Conservation (phyloP, 768 basidiomycete genomes). For the Tricholomella constricta region DNA sequence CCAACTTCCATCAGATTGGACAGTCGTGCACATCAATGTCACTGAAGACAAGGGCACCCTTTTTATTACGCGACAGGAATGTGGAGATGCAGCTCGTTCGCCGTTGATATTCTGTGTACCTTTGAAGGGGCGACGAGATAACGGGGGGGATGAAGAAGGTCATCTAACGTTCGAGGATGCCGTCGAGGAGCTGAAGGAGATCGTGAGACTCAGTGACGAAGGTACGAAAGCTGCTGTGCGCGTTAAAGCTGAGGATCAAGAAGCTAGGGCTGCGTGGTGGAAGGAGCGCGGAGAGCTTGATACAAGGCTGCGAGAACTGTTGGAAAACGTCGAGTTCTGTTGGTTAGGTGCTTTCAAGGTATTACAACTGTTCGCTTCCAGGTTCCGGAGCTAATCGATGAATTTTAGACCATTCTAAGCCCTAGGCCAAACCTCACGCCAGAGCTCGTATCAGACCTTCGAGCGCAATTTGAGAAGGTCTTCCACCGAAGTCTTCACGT, state of each 20-base stretch:
- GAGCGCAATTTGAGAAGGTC: constrained; percentile 70
- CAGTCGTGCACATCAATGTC: constrained; percentile 78
- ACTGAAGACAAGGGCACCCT: constrained; percentile 83
- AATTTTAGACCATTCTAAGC: constrained; percentile 61
- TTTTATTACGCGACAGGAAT: constrained; percentile 79
- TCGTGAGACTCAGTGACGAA: constrained; percentile 78
- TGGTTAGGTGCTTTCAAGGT: constrained; percentile 99
- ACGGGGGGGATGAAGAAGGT: constrained; percentile 66
- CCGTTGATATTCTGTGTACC: constrained; percentile 90
- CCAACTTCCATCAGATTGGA: constrained; percentile 76
- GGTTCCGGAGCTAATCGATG: neutral
- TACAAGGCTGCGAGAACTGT: constrained; percentile 65
- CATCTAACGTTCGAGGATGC: constrained; percentile 79
- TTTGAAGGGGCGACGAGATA: constrained; percentile 78
- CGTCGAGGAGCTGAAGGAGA: constrained; percentile 70
- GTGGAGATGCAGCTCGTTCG: constrained; percentile 37
- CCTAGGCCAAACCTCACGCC: constrained; percentile 42
- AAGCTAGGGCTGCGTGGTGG: constrained; percentile 85
- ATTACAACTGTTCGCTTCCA: constrained; percentile 13
- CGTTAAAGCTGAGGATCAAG: constrained; percentile 66
- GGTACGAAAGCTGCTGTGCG: constrained; percentile 61
- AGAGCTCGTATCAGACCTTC: constrained; percentile 56
- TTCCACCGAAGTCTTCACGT: constrained; percentile 66
- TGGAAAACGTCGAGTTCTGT: constrained; percentile 89
- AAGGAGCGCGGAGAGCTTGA: constrained; percentile 76